Evolutionary conservation across 2,329 filamentous ascomycete genomes (phyloP).

Genomic region (Dothistroma pini): DNA sequence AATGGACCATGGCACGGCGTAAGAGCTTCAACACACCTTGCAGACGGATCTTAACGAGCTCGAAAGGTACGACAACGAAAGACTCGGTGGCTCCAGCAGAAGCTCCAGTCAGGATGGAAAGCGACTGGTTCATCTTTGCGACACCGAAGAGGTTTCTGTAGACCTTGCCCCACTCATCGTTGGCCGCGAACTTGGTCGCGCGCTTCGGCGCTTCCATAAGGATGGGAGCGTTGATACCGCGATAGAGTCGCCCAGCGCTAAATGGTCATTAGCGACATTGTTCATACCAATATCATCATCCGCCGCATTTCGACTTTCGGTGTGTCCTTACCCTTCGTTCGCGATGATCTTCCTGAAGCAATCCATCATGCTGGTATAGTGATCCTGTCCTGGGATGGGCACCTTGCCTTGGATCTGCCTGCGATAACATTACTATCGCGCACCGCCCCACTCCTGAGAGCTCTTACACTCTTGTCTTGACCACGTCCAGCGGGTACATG

Average conservation of each 20-base stretch:
- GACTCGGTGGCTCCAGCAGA: slow-evolving; percentile 93
- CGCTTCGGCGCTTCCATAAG: slow-evolving; percentile 95
- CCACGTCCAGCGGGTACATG: slow-evolving; percentile 98
- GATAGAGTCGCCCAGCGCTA: slow-evolving; percentile 78
- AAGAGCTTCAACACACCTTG: slow-evolving; percentile 48
- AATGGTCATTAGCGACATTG: not conserved
- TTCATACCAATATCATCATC: not conserved
- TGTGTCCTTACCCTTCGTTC: slow-evolving; percentile 73
- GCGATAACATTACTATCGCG: slow-evolving; percentile 21
- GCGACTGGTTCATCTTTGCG: slow-evolving; percentile 81
- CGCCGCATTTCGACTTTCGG: not conserved
- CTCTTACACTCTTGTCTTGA: slow-evolving; percentile 92
- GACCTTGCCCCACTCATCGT: slow-evolving; percentile 95
- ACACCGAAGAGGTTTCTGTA: slow-evolving; percentile 85
- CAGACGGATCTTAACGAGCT: slow-evolving; percentile 96
- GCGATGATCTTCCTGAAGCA: slow-evolving; percentile 97
- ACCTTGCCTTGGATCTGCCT: slow-evolving; percentile 56
- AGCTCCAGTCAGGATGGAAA: slow-evolving; percentile 90
- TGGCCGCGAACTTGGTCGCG: slow-evolving; percentile 98
- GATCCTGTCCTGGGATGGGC: slow-evolving; percentile 65
- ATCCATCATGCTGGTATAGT: slow-evolving; percentile 96
- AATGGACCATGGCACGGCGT: not conserved
- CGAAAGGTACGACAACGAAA: slow-evolving; percentile 96
- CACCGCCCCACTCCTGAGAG: not conserved
- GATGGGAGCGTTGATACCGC: slow-evolving; percentile 91